Base-by-base conservation (phyloP, 805 yeast genomes). In the Candida dendrica region DNA sequence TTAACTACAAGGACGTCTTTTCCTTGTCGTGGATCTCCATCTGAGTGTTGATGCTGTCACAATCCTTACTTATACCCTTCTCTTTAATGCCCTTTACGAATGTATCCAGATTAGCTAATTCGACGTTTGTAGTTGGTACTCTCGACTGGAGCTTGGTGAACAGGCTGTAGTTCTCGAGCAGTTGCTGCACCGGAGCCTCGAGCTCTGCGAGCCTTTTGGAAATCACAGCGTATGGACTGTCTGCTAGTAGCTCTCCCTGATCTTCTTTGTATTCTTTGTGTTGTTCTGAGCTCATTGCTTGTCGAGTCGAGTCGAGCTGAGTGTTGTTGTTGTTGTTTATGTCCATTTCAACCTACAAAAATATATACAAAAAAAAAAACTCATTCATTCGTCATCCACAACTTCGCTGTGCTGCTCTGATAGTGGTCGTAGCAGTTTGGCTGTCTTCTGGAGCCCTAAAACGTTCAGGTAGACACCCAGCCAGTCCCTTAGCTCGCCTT, bases 401-500 rank as follows among this genome's bases (percentile, higher is more conserved):
- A n/a, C n/a, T n/a, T n/a, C n/a, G n/a, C n/a, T n/a, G n/a, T n/a
- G n/a, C n/a, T n/a, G n/a, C n/a, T n/a, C n/a, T n/a, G n/a, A n/a
- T n/a, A n/a, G n/a, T n/a, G 24, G 24, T 22, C 24, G 24, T 22
- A 22, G 24, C 8, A 22, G 24, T 22, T 22, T 27, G 4, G 10
- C n/a, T 27, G 30, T 9, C 13, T 32, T 17, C 17, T 32, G 6
- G 6, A 32, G 11, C 9, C 52, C 52, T 15, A 55, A 24, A 6
- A 44, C 34, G 10, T 43, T 43, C 3, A 55, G 19, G 16, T 54
- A 45, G 8, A 46, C 30, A 11, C 36, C 24, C 4, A 54, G 34
- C 60, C 60, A 56, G 20, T 37, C 42, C 15, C 41, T 35, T 1
- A 56, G 24, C n/a, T 48, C 58, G 5, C 29, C 19, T 6, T 37